A percentile compares a stretch with the other conserved stretches of the same genome.
Conservation (phyloP, 495 filamentous ascomycete genomes). For the Pyronema domesticum region DNA sequence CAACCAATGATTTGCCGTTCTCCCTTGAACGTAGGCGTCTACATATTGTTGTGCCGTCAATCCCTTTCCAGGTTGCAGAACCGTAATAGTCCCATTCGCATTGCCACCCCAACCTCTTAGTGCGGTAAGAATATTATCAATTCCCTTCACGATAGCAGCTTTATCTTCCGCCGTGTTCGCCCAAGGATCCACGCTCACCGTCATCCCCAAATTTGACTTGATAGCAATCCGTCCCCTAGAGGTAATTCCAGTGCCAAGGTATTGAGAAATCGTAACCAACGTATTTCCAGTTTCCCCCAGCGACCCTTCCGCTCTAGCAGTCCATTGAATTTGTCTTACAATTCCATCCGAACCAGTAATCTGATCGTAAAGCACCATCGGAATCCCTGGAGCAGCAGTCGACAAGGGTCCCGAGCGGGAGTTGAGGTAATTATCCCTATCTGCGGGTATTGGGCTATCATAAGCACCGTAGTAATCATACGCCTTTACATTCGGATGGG, state of each 20-base stretch:
- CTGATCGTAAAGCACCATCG: conserved; percentile 32
- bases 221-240: conserved; percentile 47
- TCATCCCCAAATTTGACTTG: conserved; percentile 36
- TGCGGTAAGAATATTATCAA: conserved; percentile 37
- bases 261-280: conserved; percentile 45
- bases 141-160: conserved; percentile 32
- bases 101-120: conserved; percentile 5
- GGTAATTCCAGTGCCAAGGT: conserved; percentile 44
- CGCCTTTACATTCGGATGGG: conserved; percentile 39
- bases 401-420: conserved; percentile 44
- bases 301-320: conserved; percentile 41
- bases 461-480: conserved; percentile 51
- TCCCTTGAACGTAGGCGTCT: conserved; percentile 35
- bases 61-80: conserved; percentile 34
- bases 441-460: conserved; percentile 29
- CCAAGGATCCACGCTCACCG: conserved; percentile 37
- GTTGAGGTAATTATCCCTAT: conserved; percentile 32
- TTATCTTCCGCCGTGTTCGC: conserved; percentile 36
- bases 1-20: conserved; percentile 56
- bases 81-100: conserved; percentile 36
- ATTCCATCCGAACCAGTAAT: conserved; percentile 36
- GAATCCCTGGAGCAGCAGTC: conserved; percentile 51
- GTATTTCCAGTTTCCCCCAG: conserved; percentile 26
- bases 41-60: conserved; percentile 37
- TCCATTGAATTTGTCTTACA: conserved; percentile 48